Conservation (phyloP, 495 filamentous ascomycete genomes). For the Penicillium diatomitis region DNA sequence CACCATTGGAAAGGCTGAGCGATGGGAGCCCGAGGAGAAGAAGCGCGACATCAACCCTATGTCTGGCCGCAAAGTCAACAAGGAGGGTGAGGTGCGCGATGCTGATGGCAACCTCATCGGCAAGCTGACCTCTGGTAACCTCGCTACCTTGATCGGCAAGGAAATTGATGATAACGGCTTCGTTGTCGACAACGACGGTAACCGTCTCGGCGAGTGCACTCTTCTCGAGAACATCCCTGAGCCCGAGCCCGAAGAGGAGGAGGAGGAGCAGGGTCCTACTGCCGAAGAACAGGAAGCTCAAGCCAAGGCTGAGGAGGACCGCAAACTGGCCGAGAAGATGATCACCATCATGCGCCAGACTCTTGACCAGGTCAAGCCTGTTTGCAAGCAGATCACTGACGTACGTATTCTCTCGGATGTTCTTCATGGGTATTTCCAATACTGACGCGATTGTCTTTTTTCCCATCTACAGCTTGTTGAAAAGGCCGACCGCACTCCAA, state of each 20-base stretch:
- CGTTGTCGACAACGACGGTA: constrained; percentile 74
- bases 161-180: constrained; percentile 81
- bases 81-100: constrained; percentile 74
- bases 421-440: background rate
- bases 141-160: constrained; percentile 62
- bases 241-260: constrained; percentile 27
- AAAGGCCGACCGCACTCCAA: constrained; percentile 69
- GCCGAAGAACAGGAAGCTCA: constrained; percentile 45
- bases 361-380: constrained; percentile 71
- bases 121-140: constrained; percentile 64
- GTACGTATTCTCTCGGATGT: constrained; percentile 29
- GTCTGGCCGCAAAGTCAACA: constrained; percentile 69
- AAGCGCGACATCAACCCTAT: constrained; percentile 58
- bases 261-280: constrained; percentile 26
- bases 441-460: constrained; percentile 9
- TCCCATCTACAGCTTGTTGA: constrained; percentile 53
- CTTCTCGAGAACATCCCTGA: constrained; percentile 66
- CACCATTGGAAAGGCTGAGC: constrained; percentile 67
- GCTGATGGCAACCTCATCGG: constrained; percentile 74
- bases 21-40: constrained; percentile 72
- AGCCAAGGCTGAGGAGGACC: constrained; percentile 55
- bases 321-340: constrained; percentile 73
- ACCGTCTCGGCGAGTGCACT: constrained; percentile 70
- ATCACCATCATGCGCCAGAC: constrained; percentile 63
- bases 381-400: constrained; percentile 81